Conservation (phyloP, 2,329 filamentous ascomycete genomes). For the Onygenales sp. region DNA sequence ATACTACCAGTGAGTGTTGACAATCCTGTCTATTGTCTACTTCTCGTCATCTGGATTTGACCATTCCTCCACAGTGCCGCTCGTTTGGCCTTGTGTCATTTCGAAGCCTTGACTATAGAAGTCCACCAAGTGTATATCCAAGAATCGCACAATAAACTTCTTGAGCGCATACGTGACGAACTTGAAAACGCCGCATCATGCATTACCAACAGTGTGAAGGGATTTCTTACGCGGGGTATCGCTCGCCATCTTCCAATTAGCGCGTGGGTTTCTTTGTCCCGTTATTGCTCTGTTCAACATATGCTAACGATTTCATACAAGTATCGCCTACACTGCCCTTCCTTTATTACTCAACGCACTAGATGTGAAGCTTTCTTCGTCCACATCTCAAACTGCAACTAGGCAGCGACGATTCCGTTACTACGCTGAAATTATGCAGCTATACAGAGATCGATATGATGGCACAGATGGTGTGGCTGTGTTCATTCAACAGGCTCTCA, state of each 20-base stretch:
- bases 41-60: not conserved
- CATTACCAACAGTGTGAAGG: conserved; percentile 39
- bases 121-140: conserved; percentile 25
- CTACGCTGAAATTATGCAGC: conserved; percentile 38
- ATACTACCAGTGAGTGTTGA: conserved; percentile 40
- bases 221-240: conserved; percentile 37
- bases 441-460: conserved; percentile 38
- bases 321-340: conserved; percentile 27
- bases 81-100: conserved; percentile 37
- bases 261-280: conserved; percentile 26
- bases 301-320: not conserved
- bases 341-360: conserved; percentile 29
- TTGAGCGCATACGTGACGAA: conserved; percentile 22
- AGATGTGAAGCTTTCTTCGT: conserved; percentile 28
- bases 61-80: conserved; percentile 25
- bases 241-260: conserved; percentile 41
- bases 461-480: conserved; percentile 33
- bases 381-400: conserved; percentile 26
- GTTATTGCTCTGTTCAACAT: not conserved
- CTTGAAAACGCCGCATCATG: conserved; percentile 37
- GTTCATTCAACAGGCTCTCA: conserved; percentile 4
- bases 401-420: conserved; percentile 39
- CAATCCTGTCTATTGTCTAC: not conserved
- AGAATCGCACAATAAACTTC: conserved; percentile 31
- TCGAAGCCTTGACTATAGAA: conserved; percentile 38